These are phyloP conservation scores for Limonomyces culmigenus DNA, from an alignment of 1,284 basidiomycete species.

Conservation along the genomic window DNA sequence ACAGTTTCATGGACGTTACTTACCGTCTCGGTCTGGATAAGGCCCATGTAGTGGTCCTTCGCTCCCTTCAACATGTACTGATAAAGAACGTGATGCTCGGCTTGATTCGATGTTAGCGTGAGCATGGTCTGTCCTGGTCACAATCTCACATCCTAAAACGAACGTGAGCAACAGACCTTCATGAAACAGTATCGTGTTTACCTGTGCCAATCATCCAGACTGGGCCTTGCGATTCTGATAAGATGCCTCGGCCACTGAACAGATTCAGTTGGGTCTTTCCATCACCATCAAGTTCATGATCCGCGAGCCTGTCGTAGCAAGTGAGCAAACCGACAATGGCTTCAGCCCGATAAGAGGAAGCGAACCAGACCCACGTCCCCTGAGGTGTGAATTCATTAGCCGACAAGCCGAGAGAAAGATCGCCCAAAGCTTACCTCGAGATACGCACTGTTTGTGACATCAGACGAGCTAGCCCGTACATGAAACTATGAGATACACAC, in stretches of 20 bases:
- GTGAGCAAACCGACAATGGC: too few relatives aligned
- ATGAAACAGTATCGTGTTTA: too few relatives aligned
- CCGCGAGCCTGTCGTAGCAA: too few relatives aligned
- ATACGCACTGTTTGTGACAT: too few relatives aligned
- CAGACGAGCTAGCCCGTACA: too few relatives aligned
- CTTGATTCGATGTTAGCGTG: slow-evolving; percentile 15
- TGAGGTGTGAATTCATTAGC: neutral
- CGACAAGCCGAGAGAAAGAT: too few relatives aligned
- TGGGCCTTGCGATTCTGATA: slow-evolving; percentile 58
- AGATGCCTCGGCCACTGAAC: slow-evolving; percentile 57
- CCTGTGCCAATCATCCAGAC: slow-evolving; percentile 64
- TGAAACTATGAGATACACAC: too few relatives aligned
- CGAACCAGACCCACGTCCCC: slow-evolving; percentile 67
- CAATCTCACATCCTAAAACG: too few relatives aligned
- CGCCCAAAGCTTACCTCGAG: slow-evolving; percentile 25
- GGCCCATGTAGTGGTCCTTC: slow-evolving; percentile 50
- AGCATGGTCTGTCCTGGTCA: too few relatives aligned
- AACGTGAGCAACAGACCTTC: too few relatives aligned
- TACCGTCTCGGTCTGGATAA: slow-evolving; percentile 62
- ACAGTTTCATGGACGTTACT: slow-evolving; percentile 5
- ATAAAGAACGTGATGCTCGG: slow-evolving; percentile 51
- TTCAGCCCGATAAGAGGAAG: too few relatives aligned
- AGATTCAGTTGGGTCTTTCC: slow-evolving; percentile 28
- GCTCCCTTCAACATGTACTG: slow-evolving; percentile 52
- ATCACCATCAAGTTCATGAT: slow-evolving; percentile 44